Percentiles rank a stretch among this genome's conserved stretches.
These are phyloP conservation scores for Jimgerdemannia lactiflua DNA, from an alignment of 192 early-diverging fungal genomes.

Conservation along the genomic window DNA sequence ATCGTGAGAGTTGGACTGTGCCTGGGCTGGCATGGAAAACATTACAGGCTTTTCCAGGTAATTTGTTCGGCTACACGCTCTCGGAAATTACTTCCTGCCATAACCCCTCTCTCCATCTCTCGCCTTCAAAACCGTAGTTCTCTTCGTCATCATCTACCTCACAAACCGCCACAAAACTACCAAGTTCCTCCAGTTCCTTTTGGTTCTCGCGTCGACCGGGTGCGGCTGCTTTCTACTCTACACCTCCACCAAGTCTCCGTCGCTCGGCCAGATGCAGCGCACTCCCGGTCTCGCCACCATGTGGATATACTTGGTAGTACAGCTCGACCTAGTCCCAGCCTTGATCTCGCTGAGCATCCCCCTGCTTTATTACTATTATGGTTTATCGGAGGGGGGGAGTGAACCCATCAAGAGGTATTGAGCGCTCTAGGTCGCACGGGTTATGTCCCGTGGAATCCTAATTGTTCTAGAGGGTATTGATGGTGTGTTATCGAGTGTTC, in stretches of 20 bases:
- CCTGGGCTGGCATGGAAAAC: constrained; percentile 1
- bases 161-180: constrained; percentile 50
- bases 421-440: too few species aligned
- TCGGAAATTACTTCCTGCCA: too few species aligned
- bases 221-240: constrained; percentile 64
- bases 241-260: constrained; percentile 59
- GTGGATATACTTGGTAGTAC: constrained; percentile 59
- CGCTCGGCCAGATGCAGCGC: constrained; percentile 68
- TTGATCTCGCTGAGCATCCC: constrained; percentile 34
- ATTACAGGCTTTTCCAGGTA: constrained; percentile 29
- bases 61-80: not conserved
- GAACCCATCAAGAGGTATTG: too few species aligned
- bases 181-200: constrained; percentile 42
- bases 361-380: constrained; percentile 45
- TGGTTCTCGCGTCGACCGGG: constrained; percentile 43
- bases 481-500: too few species aligned
- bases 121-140: constrained; percentile 18
- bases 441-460: too few species aligned
- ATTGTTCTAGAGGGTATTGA: too few species aligned
- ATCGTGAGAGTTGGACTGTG: constrained; percentile 26
- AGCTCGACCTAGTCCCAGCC: constrained; percentile 45
- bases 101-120: not conserved
- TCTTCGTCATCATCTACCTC: constrained; percentile 58
- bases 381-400: constrained; percentile 16
- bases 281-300: constrained; percentile 71